phyloP scores from a whole-genome alignment of 352 stramenopile genomes.

The Lagenidium sp. region DNA sequence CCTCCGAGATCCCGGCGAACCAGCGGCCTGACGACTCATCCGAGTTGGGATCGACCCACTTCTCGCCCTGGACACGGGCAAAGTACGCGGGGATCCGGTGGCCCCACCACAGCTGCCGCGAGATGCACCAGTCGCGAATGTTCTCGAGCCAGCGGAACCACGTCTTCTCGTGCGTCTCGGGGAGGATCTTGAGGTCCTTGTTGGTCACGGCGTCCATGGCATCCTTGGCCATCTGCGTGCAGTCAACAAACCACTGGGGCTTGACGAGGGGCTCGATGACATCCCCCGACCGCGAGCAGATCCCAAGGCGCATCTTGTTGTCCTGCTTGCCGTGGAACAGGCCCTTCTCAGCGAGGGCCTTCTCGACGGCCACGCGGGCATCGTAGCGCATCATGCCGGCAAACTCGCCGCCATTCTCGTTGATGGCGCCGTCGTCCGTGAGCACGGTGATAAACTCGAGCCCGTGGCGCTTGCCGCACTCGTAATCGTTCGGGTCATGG shows the following conservation, averaged over 20 bases:
- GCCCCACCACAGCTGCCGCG: constrained; percentile 99
- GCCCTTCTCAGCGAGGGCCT: constrained; percentile 91
- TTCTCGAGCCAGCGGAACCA: constrained; percentile 98
- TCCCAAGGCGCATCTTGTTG: constrained; percentile 97
- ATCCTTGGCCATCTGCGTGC: constrained; percentile 78
- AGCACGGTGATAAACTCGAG: constrained; percentile 98
- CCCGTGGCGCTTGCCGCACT: constrained; percentile 94
- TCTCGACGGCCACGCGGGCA: constrained; percentile 78
- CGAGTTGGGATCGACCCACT: constrained; percentile 63
- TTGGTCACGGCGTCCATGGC: constrained; percentile 75
- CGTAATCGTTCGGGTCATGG: constrained; percentile 99
- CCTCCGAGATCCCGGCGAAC: constrained; percentile 68
- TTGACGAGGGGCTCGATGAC: constrained; percentile 99
- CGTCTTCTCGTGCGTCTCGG: constrained; percentile 90
- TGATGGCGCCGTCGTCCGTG: constrained; percentile 95
- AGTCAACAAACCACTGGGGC: constrained; percentile 97
- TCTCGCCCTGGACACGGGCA: constrained; percentile 79
- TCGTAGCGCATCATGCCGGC: constrained; percentile 86
- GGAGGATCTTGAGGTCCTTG: constrained; percentile 77
- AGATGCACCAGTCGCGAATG: constrained; percentile 99
- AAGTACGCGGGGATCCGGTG: constrained; percentile 99
- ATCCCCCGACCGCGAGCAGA: constrained; percentile 98
- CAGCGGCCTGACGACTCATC: constrained; percentile 50
- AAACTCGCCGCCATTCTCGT: constrained; percentile 88
- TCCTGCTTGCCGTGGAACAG: constrained; percentile 95